Base-by-base conservation (phyloP, 2,329 filamentous ascomycete genomes). In the Diplodia seriata region DNA sequence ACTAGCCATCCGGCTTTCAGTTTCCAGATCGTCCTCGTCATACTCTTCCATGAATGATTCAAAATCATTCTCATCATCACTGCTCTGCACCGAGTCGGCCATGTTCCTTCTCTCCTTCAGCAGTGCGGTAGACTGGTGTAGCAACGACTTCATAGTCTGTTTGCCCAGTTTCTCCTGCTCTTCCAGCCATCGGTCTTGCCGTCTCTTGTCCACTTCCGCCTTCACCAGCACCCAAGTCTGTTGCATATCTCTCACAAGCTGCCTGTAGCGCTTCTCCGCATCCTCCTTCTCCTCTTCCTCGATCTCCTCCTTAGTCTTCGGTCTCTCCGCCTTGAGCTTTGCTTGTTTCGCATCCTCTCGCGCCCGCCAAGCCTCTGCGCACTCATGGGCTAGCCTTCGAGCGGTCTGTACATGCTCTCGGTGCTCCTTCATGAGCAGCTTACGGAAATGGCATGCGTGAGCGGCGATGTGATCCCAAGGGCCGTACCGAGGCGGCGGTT, bases 401-500 rank as follows among this genome's bases (percentile, higher is more conserved):
- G 94, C 94, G 2, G 86, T 84, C n/a, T 86, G 84, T 43, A 88
- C 88, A 78, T 98, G 94, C 14, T 89, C 85, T 70, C 87, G 87
- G 72, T 93, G 91, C 77, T 99, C 95, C 68, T 88, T 87, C 2
- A 90, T 80, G 81, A 98, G 87, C 43, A 98, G 84, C 73, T 89
- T 91, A 57, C 92, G 89, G 73, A 98, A 94, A 72, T 94, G 90
- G 14, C 90, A 76, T 68, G 91, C 90, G 70, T 97, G 94, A 56
- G 90, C 89, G 55, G 91, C 84, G 65, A 98, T 85, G 76, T 98
- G 92, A 74, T 98, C 94, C 75, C 88, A 86, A 72, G 96, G 93
- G n/a, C 91, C 89, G 83, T 92, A 98, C 74, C 95, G 92, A 64
- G 86, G 85, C 0, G 88, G 86, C 0, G 91, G 91, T 73, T 96